phyloP scores from a whole-genome alignment of 2,329 filamentous ascomycete species.

The Diplodia mutila region DNA sequence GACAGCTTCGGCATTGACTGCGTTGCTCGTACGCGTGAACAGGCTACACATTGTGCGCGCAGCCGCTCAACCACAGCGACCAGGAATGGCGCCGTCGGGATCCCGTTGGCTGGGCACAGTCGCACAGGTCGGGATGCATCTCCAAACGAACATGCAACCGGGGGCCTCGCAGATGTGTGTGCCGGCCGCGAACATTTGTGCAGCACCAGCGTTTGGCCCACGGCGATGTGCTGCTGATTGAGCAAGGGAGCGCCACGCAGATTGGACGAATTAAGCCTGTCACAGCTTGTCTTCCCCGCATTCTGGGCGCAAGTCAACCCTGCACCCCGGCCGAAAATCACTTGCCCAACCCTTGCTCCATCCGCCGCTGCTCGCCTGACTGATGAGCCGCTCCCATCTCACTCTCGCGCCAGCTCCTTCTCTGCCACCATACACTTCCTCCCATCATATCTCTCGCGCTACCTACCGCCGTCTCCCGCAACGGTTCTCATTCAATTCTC shows the following conservation, averaged over 20 bases:
- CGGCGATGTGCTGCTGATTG: conserved; percentile 3
- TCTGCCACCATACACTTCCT: conserved; percentile 14
- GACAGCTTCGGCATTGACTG: neutral
- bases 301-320: conserved; percentile 4
- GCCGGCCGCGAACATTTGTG: conserved; percentile 10
- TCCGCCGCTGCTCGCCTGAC: conserved; percentile 20
- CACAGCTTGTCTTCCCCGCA: conserved; percentile 5
- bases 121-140: conserved; percentile 4
- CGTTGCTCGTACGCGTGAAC: neutral
- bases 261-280: neutral
- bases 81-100: neutral
- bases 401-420: conserved; percentile 26
- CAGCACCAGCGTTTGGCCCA: conserved; percentile 8
- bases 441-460: conserved; percentile 23
- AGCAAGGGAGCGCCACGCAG: neutral
- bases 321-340: conserved; percentile 18
- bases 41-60: neutral
- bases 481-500: conserved; percentile 10
- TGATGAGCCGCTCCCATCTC: conserved; percentile 19
- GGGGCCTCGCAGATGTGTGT: neutral
- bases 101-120: neutral
- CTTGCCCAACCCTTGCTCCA: conserved; percentile 4
- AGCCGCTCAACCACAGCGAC: neutral
- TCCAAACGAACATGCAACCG: conserved; percentile 5
- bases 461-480: conserved; percentile 24